Base-by-base conservation (phyloP, 352 stramenopile genomes). In the Aphanomyces stellatus region DNA sequence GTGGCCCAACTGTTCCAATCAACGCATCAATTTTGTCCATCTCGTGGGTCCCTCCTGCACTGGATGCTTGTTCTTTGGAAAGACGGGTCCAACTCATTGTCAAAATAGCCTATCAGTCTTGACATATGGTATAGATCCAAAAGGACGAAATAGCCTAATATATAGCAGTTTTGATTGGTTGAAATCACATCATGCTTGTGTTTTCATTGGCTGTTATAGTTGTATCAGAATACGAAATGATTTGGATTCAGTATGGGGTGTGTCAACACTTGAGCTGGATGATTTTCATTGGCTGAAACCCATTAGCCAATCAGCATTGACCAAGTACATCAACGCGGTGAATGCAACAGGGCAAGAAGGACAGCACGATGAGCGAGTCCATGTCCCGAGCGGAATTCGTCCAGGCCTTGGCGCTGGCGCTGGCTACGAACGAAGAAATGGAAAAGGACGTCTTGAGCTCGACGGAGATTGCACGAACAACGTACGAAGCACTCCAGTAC, bases 341-440 rank as follows among this genome's bases (percentile, higher is more conserved):
- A 17, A 43, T 27, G 19, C 8, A 7, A 51, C 25, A 22, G 19
- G 42, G 13, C 13, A 51, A 51, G 42, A 24, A 25, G n/a, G n/a
- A n/a, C n/a, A n/a, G n/a, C n/a, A n/a, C n/a, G n/a, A n/a, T n/a
- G n/a, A 19, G 37, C 37, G 49, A 34, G 25, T 17, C 13, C 40
- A 67, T 67, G 60, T 37, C 43, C 6, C 43, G 60, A 22, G 49
- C 33, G 10, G 60, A 67, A 25, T 67, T 67, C 24, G 49, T 67
- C 22, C 19, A 67, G 31, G 60, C 60, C 13, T n/a, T 67, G 41
- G 60, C 60, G 30, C 41, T 57, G 34, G 60, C 60, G 34, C 42
- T 67, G 10, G 46, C 46, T 17, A 41, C 43, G 1, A 67, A 67
- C 25, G 60, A 67, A 3, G 49, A 22, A 8, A 53, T 33, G 22